phyloP scores from a whole-genome alignment of 2,329 filamentous ascomycete species.

The Talaromyces sp. region DNA sequence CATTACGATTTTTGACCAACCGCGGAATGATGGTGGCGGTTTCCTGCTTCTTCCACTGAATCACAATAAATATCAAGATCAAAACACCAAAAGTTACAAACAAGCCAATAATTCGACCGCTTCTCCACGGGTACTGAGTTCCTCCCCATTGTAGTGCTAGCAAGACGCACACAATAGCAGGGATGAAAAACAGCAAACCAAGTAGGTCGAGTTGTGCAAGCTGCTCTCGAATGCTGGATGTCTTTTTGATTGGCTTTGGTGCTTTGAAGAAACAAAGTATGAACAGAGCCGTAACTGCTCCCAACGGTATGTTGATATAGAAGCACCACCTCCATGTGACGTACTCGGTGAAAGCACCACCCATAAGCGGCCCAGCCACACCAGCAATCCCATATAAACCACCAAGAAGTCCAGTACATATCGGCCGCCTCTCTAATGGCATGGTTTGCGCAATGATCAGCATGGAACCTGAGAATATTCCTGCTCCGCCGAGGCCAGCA shows the following conservation, averaged over 20 bases:
- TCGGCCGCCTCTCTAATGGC: slow-evolving; percentile 25
- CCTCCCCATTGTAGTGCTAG: slow-evolving; percentile 50
- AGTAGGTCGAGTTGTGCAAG: slow-evolving; percentile 37
- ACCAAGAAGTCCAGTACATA: slow-evolving; percentile 24
- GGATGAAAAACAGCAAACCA: slow-evolving; percentile 46
- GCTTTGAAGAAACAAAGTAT: slow-evolving; percentile 27
- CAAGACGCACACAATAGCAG: slow-evolving; percentile 46
- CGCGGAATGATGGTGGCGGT: slow-evolving; percentile 45
- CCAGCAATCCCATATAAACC: slow-evolving; percentile 22
- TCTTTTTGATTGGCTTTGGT: slow-evolving; percentile 27
- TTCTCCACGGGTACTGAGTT: slow-evolving; percentile 44
- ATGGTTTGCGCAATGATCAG: slow-evolving; percentile 25
- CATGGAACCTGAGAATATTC: slow-evolving; percentile 24
- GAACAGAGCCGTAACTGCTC: slow-evolving; percentile 29
- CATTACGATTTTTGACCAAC: slow-evolving; percentile 43
- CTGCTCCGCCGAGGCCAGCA: slow-evolving; percentile 28
- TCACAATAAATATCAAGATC: slow-evolving; percentile 37
- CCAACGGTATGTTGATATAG: slow-evolving; percentile 28
- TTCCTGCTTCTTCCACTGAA: slow-evolving; percentile 39
- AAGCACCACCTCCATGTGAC: slow-evolving; percentile 40
- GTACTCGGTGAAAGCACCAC: slow-evolving; percentile 22
- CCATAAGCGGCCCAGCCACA: slow-evolving; percentile 19
- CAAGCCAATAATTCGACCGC: slow-evolving; percentile 45
- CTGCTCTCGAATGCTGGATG: slow-evolving; percentile 21
- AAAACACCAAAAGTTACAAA: slow-evolving; percentile 52